Percentiles rank a stretch among this genome's conserved stretches.
Conservation (phyloP, 1,284 basidiomycete genomes). For the Hypsizygus ulmarius region DNA sequence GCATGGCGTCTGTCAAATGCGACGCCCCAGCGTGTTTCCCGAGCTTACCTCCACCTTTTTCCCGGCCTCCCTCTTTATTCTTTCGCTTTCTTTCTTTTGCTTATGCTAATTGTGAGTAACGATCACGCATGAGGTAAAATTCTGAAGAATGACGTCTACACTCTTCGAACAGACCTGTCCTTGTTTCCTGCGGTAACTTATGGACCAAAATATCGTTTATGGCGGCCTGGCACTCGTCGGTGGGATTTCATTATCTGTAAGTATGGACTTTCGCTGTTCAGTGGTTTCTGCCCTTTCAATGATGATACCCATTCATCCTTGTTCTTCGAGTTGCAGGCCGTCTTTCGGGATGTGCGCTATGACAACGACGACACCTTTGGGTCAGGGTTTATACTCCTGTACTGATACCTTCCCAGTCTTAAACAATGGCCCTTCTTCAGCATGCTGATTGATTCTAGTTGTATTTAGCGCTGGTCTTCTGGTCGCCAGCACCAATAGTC, state of each 20-base stretch:
- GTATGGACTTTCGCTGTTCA: constrained; percentile 18
- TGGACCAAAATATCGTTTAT: constrained; percentile 39
- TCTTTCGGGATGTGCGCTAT: constrained; percentile 48
- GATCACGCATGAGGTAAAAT: not conserved
- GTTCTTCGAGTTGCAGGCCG: constrained; percentile 79
- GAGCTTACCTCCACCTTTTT: constrained; percentile 10
- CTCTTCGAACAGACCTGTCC: constrained; percentile 8
- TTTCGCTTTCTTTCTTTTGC: constrained; percentile 5
- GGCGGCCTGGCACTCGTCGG: constrained; percentile 30
- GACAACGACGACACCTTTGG: constrained; percentile 60
- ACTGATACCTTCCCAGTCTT: constrained; percentile 31
- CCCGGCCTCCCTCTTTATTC: constrained; percentile 1
- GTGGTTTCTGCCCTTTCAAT: constrained; percentile 17
- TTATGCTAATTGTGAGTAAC: constrained; percentile 17
- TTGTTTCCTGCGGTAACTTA: constrained; percentile 19
- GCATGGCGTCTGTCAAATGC: constrained; percentile 3
- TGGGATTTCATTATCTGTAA: constrained; percentile 35
- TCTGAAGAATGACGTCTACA: constrained; percentile 6
- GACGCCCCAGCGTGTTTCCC: constrained; percentile 6
- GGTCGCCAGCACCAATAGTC: constrained; percentile 65
- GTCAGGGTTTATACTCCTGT: constrained; percentile 41
- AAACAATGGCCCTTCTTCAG: constrained; percentile 6
- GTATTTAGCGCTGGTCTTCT: constrained; percentile 60
- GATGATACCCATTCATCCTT: constrained; percentile 86
- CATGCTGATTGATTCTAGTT: constrained; percentile 38